Evolutionary conservation across 805 yeast species (phyloP).

Genomic region (Pichia eremophila): DNA sequence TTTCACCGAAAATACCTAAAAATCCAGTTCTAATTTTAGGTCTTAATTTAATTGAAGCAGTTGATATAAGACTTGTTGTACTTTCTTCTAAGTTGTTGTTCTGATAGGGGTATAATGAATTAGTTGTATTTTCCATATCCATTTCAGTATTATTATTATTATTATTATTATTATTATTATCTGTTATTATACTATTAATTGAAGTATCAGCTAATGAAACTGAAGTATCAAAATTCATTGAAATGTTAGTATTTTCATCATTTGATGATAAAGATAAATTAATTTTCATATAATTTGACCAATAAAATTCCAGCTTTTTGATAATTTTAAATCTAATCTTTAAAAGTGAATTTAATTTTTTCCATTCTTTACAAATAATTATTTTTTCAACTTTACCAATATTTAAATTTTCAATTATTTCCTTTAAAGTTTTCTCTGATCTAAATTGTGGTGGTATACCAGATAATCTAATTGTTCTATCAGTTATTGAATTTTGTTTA

Average conservation of each 20-base stretch:
- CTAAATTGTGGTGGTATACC: conserved; percentile 84
- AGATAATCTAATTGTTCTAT: conserved; percentile 76
- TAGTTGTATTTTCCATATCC: not conserved
- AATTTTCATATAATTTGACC: conserved; percentile 48
- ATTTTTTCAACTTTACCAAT: conserved; percentile 74
- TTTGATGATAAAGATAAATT: too few relatives aligned
- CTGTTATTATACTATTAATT: not conserved
- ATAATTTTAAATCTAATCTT: conserved; percentile 47
- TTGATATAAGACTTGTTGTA: conserved; percentile 1
- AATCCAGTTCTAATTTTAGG: conserved; percentile 57
- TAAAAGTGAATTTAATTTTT: conserved; percentile 55
- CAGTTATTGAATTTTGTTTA: conserved; percentile 79
- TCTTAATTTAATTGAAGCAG: conserved; percentile 29
- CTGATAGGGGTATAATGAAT: not conserved
- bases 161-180: not conserved
- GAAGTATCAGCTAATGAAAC: not conserved
- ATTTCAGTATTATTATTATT: not conserved
- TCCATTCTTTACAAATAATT: conserved; percentile 85
- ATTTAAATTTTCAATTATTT: conserved; percentile 67
- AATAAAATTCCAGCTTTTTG: conserved; percentile 51
- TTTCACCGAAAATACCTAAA: conserved; percentile 54
- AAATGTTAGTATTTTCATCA: not conserved
- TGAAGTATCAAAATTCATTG: not conserved
- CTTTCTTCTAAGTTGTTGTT: not conserved
- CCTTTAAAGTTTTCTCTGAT: conserved; percentile 56